Percentiles rank a stretch among this genome's conserved stretches.
These are phyloP conservation scores for Chondrostereum purpureum DNA, from an alignment of 1,284 basidiomycete genomes.

Conservation along the genomic window DNA sequence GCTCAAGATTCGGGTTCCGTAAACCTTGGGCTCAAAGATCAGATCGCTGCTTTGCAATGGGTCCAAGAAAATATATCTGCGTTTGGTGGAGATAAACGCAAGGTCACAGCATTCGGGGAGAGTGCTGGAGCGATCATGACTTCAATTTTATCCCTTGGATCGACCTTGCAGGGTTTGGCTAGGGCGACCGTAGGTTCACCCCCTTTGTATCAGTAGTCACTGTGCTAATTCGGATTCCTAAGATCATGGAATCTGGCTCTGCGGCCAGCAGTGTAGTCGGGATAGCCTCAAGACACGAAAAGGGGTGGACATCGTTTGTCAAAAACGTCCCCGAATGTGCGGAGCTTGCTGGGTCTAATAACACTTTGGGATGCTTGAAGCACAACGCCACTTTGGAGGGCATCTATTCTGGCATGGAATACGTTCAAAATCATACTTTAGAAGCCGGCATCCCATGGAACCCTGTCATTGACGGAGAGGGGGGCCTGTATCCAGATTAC, in stretches of 20 bases:
- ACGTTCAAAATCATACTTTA: constrained; percentile 17
- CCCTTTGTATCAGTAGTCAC: too few relatives aligned
- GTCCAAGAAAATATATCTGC: constrained; percentile 28
- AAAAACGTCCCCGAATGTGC: constrained; percentile 29
- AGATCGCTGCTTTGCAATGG: constrained; percentile 29
- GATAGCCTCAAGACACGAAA: constrained; percentile 23
- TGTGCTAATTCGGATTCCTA: too few relatives aligned
- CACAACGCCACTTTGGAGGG: constrained; percentile 28
- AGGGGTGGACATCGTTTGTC: constrained; percentile 38
- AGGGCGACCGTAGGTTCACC: constrained; percentile 37
- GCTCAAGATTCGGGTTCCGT: constrained; percentile 21
- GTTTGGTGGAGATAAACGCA: constrained; percentile 31
- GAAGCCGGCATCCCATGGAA: constrained; percentile 34
- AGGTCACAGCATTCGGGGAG: constrained; percentile 47
- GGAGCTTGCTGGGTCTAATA: constrained; percentile 19
- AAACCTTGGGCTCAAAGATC: constrained; percentile 30
- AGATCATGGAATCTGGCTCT: constrained; percentile 43
- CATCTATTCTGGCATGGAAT: constrained; percentile 25
- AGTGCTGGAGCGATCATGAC: constrained; percentile 47
- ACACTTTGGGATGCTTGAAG: constrained; percentile 36
- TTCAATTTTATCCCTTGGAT: constrained; percentile 35
- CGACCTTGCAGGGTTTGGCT: constrained; percentile 30
- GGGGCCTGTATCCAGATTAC: constrained; percentile 35
- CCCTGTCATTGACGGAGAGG: constrained; percentile 36
- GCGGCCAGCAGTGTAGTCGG: constrained; percentile 26